Conservation (phyloP, 1,284 basidiomycete genomes). For the Takashimella tepidaria region DNA sequence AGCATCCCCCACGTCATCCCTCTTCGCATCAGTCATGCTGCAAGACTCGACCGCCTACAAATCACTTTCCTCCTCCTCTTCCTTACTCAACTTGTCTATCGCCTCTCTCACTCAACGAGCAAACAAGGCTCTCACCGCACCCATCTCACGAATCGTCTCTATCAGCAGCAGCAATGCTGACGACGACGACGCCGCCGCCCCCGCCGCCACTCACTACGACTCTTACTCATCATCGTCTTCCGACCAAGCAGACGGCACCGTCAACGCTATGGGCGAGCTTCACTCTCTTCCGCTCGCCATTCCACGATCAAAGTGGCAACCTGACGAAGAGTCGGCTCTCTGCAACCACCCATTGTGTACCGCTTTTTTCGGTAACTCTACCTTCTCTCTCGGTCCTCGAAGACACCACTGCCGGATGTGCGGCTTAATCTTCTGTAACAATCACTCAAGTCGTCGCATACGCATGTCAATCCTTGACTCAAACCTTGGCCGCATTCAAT, state of each 20-base stretch:
- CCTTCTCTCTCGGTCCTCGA: slow-evolving; percentile 30
- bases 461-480: slow-evolving; percentile 14
- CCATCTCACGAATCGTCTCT: background rate
- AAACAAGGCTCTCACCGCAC: background rate
- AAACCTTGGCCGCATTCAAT: slow-evolving; percentile 11
- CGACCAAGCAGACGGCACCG: slow-evolving; percentile 14
- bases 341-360: slow-evolving; percentile 40
- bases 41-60: background rate
- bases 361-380: slow-evolving; percentile 33
- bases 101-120: background rate
- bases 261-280: slow-evolving; percentile 17
- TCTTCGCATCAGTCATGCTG: background rate
- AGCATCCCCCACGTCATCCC: background rate
- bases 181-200: too few species aligned
- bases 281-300: slow-evolving; percentile 7
- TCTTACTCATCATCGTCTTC: slow-evolving; percentile 9
- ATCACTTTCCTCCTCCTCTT: background rate
- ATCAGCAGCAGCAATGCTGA: background rate
- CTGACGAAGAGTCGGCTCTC: slow-evolving; percentile 30
- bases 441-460: slow-evolving; percentile 28
- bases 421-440: slow-evolving; percentile 35
- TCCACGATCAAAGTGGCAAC: slow-evolving; percentile 29
- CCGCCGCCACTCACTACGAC: too few species aligned
- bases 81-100: background rate
- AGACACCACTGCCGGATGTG: slow-evolving; percentile 44